These are phyloP conservation scores for Clarireedia sp. DNA, from an alignment of 2,329 filamentous ascomycete genomes.

Conservation along the genomic window DNA sequence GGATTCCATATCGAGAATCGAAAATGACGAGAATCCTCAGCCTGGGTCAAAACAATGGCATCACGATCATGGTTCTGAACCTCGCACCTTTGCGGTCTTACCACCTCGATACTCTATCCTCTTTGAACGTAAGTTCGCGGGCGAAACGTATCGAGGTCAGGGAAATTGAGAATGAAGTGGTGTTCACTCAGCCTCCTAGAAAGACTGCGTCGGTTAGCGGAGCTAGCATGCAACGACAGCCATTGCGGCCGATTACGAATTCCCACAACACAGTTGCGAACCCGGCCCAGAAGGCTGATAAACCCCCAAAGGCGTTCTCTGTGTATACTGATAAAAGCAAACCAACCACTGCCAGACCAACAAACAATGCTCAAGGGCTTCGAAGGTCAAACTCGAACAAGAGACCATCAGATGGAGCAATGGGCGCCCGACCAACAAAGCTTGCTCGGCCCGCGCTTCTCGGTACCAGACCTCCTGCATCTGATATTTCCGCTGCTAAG, in stretches of 20 bases:
- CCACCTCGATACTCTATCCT: slow-evolving; percentile 87
- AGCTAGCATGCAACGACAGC: slow-evolving; percentile 54
- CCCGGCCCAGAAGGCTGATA: slow-evolving; percentile 50
- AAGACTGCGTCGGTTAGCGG: slow-evolving; percentile 37
- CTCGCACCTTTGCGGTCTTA: slow-evolving; percentile 86
- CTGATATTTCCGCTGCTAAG: slow-evolving; percentile 55
- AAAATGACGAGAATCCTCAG: slow-evolving; percentile 93
- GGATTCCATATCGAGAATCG: slow-evolving; percentile 88
- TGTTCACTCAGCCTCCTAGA: slow-evolving; percentile 68
- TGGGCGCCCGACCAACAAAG: slow-evolving; percentile 40
- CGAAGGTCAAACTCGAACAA: slow-evolving; percentile 31
- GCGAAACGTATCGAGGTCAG: slow-evolving; percentile 95
- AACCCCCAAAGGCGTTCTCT: slow-evolving; percentile 74
- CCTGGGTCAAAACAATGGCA: slow-evolving; percentile 86
- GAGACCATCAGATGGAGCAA: slow-evolving; percentile 25
- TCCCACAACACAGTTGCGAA: slow-evolving; percentile 65
- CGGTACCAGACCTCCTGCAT: slow-evolving; percentile 21
- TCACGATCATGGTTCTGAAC: slow-evolving; percentile 95
- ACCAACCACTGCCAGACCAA: slow-evolving; percentile 31
- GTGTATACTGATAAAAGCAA: slow-evolving; percentile 74
- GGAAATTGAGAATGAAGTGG: slow-evolving; percentile 91
- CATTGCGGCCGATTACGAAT: slow-evolving; percentile 68
- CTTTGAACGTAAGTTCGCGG: slow-evolving; percentile 87
- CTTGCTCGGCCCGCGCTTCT: slow-evolving; percentile 32
- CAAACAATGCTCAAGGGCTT: slow-evolving; percentile 18